A percentile compares a stretch with the other conserved stretches of the same genome.
These are phyloP conservation scores for Hordeum vulgare DNA, from an alignment of 176 grass and related monocot genomes.

Conservation along the genomic window MorexV3_pseudomolecules_assembly NC_058519.1:603394053-603394552, in stretches of 20 bases:
- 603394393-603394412: background rate
- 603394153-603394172: constrained; percentile 40
- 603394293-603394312: background rate
- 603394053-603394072: constrained; percentile 14
- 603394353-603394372: background rate
- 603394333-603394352: no score
- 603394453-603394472: no score
- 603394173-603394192: background rate
- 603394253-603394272: background rate
- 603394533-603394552: no score
- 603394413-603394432: no score
- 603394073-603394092: constrained; percentile 79
- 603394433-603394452: no score
- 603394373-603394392: background rate
- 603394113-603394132: constrained; percentile 76
- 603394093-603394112: constrained; percentile 48
- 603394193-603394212: background rate
- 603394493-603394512: background rate
- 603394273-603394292: no score
- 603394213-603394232: background rate
- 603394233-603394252: background rate
- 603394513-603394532: no score
- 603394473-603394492: no score
- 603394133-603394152: constrained; percentile 32
- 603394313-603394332: no score